Base-by-base conservation (phyloP, 176 grass and related monocot genomes). In the Aegilops speltoides region DNA sequence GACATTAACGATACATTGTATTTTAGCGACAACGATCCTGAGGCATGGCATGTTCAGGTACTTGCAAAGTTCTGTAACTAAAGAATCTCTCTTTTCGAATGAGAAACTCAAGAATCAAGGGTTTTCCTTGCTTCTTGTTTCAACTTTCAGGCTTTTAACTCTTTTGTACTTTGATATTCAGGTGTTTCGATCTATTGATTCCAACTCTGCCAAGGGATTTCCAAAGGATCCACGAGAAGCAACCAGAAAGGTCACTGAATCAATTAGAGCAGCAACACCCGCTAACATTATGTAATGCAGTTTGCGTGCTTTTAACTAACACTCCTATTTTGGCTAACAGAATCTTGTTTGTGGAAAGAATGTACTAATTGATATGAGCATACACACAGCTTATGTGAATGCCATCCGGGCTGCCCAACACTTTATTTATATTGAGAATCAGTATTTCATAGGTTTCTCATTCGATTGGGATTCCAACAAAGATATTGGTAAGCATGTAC, bases 381-480 rank as follows among this genome's bases (percentile, higher is more conserved):
- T 94, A 88, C 95, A 97, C 89, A 88, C 65, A 16, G 92, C 95
- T 88, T 97, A 97, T 94, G 90, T 97, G 6, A 82, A 97, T 93
- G 95, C 95, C 60, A 97, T 97, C 34, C 90, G 95, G 64, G 65
- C 92, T 36, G 95, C 95, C 20, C 92, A 97, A 33, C 95, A 97
- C 70, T 94, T 91, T 62, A 94, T 97, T 86, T 95, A 97, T 90
- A 95, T 97, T 81, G 95, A 97, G 92, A 97, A 97, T 89, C 95
- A 97, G 56, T 97, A 97, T 64, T 97, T 97, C 79, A 85, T 97
- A n/a, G 95, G 95, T 36, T 94, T 90, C 52, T 97, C 95, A 66
- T 97, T 97, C 80, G 89, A 93, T 86, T 97, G 95, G 92, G 83
- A 93, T 91, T 94, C 92, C 73, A 63, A 97, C 89, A 94, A 91